phyloP scores from a whole-genome alignment of 2,329 filamentous ascomycete species.

The Anthostomella pinea region DNA sequence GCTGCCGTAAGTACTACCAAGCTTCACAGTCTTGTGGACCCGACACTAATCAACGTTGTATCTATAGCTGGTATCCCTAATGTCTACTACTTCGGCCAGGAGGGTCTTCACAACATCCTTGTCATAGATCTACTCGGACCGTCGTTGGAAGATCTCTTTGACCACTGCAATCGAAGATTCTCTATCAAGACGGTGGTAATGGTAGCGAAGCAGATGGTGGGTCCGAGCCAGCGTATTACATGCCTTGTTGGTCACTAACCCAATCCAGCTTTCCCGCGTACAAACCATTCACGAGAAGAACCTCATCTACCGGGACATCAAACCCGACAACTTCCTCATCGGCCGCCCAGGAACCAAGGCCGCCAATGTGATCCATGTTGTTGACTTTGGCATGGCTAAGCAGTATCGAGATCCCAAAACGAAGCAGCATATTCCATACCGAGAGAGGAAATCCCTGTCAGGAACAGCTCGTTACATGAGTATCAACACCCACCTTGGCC shows the following conservation, averaged over 20 bases:
- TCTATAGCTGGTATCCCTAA: constrained; percentile 88
- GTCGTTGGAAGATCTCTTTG: constrained; percentile 93
- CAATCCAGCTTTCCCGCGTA: constrained; percentile 74
- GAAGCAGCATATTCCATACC: constrained; percentile 97
- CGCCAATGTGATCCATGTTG: constrained; percentile 97
- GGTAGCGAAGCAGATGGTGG: constrained; percentile 97
- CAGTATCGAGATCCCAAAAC: constrained; percentile 98
- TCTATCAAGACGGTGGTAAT: constrained; percentile 97
- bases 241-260: constrained; percentile 24
- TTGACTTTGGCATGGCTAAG: constrained; percentile 99
- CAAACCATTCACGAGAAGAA: constrained; percentile 98
- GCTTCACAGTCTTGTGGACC: constrained; percentile 10
- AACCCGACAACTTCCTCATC: constrained; percentile 98
- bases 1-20: constrained; percentile 76
- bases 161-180: constrained; percentile 94
- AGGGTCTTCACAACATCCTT: constrained; percentile 97
- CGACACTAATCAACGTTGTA: constrained; percentile 20
- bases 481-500: constrained; percentile 97
- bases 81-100: constrained; percentile 99
- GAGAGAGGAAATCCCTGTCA: constrained; percentile 93
- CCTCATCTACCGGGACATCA: constrained; percentile 98
- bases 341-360: constrained; percentile 87
- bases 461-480: constrained; percentile 98
- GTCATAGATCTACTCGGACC: constrained; percentile 96
- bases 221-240: constrained; percentile 22